Conservation (phyloP, 306 rosid genomes). For the Cicer judaicum region DNA sequence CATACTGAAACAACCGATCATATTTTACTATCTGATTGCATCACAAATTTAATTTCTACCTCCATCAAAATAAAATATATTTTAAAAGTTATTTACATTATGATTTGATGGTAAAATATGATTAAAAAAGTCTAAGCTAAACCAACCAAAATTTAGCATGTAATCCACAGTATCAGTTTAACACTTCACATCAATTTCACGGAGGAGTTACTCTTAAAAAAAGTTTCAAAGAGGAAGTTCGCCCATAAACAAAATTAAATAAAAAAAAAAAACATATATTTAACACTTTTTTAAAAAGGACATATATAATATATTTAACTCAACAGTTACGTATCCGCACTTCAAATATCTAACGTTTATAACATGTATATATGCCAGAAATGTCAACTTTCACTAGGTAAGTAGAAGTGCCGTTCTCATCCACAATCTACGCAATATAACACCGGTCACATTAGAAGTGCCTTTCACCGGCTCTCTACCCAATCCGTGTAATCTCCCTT, state of each 20-base stretch:
- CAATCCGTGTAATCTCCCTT: constrained; percentile 37
- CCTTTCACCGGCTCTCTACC: constrained; percentile 21
- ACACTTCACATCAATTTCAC: not conserved
- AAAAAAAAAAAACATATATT: not conserved
- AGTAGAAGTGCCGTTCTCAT: constrained; percentile 33
- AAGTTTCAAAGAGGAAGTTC: not conserved
- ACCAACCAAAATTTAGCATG: no score
- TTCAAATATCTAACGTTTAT: constrained; percentile 10
- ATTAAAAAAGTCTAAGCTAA: no score
- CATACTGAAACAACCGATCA: no score
- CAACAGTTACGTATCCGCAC: constrained; percentile 7
- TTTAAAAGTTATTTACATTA: no score
- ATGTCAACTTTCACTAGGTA: constrained; percentile 31
- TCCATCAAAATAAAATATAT: no score
- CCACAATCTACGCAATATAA: constrained; percentile 15
- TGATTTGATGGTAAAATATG: no score
- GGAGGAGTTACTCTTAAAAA: not conserved
- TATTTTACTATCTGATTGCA: no score
- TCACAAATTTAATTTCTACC: no score
- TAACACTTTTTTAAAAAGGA: no score
- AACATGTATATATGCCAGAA: constrained; percentile 23
- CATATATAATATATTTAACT: not conserved
- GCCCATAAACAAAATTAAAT: not conserved
- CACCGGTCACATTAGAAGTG: constrained; percentile 22
- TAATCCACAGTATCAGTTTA: no score